Evolutionary conservation across 441 rosid species (phyloP).

Genomic region (Geranium incanum): DNA sequence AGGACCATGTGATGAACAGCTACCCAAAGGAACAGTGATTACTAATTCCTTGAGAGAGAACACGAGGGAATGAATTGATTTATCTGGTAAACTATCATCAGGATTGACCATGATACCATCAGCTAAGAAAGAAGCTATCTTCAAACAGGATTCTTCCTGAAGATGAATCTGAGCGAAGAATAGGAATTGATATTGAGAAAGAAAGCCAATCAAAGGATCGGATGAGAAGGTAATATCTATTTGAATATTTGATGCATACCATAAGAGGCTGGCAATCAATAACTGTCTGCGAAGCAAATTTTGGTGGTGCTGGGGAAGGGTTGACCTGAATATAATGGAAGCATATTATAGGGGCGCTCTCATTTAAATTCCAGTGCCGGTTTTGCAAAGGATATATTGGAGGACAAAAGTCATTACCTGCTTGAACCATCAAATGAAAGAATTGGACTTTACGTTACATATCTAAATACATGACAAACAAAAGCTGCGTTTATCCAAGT

Average conservation of each 20-base stretch:
- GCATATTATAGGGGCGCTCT: constrained; percentile 67
- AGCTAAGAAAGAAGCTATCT: constrained; percentile 88
- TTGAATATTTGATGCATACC: constrained; percentile 40
- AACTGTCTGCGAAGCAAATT: constrained; percentile 72
- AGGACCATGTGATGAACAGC: constrained; percentile 36
- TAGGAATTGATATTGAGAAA: constrained; percentile 14
- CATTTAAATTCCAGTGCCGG: constrained; percentile 52
- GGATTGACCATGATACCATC: constrained; percentile 88
- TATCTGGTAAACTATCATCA: constrained; percentile 68
- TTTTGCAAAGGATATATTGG: constrained; percentile 79
- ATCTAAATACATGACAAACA: not conserved
- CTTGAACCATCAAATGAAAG: constrained; percentile 19
- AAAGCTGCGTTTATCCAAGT: constrained; percentile 13
- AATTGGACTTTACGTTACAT: constrained; percentile 19
- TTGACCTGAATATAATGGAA: constrained; percentile 78
- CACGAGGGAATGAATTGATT: constrained; percentile 60
- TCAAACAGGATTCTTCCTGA: constrained; percentile 94
- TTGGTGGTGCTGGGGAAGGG: constrained; percentile 85
- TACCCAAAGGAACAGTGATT: constrained; percentile 67
- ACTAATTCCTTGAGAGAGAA: constrained; percentile 68
- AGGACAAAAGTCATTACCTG: constrained; percentile 79
- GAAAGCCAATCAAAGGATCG: constrained; percentile 8
- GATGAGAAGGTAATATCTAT: constrained; percentile 14
- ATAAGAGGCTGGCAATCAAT: constrained; percentile 84
- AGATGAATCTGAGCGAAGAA: constrained; percentile 64